Evolutionary conservation across 1,284 basidiomycete species (phyloP), one percentile per base, ranked within the genome.

Genomic region (Papiliotrema laurentii): DNA sequence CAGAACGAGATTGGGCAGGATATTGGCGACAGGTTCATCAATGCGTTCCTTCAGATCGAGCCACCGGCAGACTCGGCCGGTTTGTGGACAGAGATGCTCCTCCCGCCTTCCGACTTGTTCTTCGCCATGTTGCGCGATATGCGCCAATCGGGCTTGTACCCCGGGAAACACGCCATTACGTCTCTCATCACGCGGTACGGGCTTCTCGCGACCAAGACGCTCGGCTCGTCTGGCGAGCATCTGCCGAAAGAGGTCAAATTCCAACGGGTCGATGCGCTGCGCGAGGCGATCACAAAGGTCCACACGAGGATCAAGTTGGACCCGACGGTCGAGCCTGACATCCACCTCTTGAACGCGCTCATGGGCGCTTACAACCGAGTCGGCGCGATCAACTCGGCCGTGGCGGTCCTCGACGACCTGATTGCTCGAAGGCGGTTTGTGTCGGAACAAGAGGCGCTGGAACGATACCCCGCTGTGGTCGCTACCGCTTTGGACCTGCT

Each of bases 331-430:
- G 79, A 81, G 19, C 87, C 89, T 2, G 86, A 92, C 61, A 77
- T 83, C 11, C 73, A 77, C 1, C 77, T 92, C n/a, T 84, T 87
- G 78, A 94, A 92, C 64, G 82, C 88, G 58, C 76, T 97, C 50
- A 90, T 97, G 87, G 83, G 89, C 67, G 85, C 89, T 1, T 97
- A 96, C 72, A 83, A 87, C 59, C 83, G 83, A 21, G 78, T 84
- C 4, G 84, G 83, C 3, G 83, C 81, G 48, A 85, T 83, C 51
- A 75, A 74, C 1, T 83, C 87, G 53, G 85, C 87, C 7, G 82
- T 83, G 59, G 79, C 83, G 26, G 79, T 96, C 11, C 97, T 91
- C 90, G 83, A 90, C 55, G 79, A 80, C 55, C 78, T 94, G 19
- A 60, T 75, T 6, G 70, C 68, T 62, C 81, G 81, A 64, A 72